Base-by-base conservation (phyloP, 1,284 basidiomycete genomes). In the Trametes sp. region DNA sequence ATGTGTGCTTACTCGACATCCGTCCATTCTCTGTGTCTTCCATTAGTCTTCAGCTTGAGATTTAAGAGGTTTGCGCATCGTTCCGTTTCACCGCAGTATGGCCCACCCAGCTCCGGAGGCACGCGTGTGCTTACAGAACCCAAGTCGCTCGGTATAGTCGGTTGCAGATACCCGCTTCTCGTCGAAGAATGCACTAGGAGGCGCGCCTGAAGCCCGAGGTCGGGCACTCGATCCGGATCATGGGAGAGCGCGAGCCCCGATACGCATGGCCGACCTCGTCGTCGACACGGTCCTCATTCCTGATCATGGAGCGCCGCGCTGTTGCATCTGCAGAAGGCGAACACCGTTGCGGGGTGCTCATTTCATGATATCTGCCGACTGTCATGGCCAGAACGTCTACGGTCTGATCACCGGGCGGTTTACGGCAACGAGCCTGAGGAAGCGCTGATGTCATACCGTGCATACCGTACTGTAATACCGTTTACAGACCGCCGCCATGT, bases 271-370 rank as follows among this genome's bases (percentile, higher is more conserved):
- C 14, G 24, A 23, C 42, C 8, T 45, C 21, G 23, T 45, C 21
- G 23, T 2, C 4, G 45, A 23, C 26, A 48, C 28, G 45, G 28
- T 29, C 5, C 42, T 23, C 42, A 23, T 4, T 19, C 1, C 42
- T 45, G n/a, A n/a, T n/a, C n/a, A n/a, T 23, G 42, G 42, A 45
- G 42, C 14, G 21, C 14, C 45, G 45, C 45, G 19, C 28, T 7
- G 28, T 49, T 44, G 7, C 24, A 13, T 26, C 4, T 46, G 45
- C 24, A 49, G 48, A 24, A 49, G 46, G 4, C 48, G 14, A 31
- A 28, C 48, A 13, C 48, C 26, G 28, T 49, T 49, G 48, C 26
- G 48, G 48, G 48, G 48, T 49, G 28, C 26, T 23, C 45, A 48
- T 49, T 49, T 29, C 48, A 49, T 49, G 28, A 31, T 49, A 9